Conservation (phyloP, 108 stramenopile genomes). For the Epipyxis sp. region DNA sequence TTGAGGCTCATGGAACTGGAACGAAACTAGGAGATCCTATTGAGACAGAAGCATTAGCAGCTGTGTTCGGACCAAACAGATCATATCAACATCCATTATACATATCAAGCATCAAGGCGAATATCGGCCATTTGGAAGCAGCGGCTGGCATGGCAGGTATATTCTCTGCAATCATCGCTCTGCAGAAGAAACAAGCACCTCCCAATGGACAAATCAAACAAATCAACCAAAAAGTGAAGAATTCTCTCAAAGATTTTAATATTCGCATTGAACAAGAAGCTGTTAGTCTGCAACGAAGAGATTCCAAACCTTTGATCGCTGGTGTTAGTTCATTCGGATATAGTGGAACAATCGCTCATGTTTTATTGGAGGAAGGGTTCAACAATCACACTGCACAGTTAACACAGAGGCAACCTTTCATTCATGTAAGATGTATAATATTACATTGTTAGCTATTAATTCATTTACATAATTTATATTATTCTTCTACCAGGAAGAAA, state of each 20-base stretch:
- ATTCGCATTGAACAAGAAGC: background rate
- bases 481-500: constrained; percentile 29
- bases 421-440: background rate
- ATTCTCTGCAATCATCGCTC: constrained; percentile 48
- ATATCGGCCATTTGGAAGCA: constrained; percentile 58
- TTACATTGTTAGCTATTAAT: constrained; percentile 44
- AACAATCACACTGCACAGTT: constrained; percentile 3
- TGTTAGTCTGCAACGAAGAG: background rate
- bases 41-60: constrained; percentile 45
- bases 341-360: constrained; percentile 55
- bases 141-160: constrained; percentile 54
- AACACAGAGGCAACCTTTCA: background rate
- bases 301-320: constrained; percentile 1
- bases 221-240: constrained; percentile 42
- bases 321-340: constrained; percentile 55
- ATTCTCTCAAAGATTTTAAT: background rate
- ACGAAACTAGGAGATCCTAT: constrained; percentile 58
- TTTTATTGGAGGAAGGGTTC: constrained; percentile 28
- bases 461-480: constrained; percentile 54
- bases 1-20: constrained; percentile 57
- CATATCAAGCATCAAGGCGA: constrained; percentile 50
- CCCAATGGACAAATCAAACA: constrained; percentile 43
- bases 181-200: constrained; percentile 40
- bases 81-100: constrained; percentile 31
- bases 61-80: background rate